phyloP scores from a whole-genome alignment of 257 asterid species.

The Leptodermis oblonga region DNA sequence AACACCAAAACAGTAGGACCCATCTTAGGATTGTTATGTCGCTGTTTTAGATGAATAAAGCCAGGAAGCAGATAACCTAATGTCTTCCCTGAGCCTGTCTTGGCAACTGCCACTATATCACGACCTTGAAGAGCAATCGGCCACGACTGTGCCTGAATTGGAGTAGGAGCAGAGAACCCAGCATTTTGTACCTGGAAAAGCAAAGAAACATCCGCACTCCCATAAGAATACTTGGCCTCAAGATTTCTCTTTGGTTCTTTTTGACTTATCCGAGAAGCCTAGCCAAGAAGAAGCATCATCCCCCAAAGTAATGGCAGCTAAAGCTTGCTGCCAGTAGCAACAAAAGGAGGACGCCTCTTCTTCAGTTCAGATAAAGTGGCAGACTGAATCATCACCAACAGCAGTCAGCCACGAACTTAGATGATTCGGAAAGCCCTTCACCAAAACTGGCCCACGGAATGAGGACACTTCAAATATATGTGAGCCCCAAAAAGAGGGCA shows the following conservation, averaged over 20 bases:
- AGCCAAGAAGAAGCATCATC: constrained; percentile 77
- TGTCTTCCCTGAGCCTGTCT: constrained; percentile 99
- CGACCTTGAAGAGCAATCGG: constrained; percentile 90
- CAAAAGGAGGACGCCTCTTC: constrained; percentile 83
- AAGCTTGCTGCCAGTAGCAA: constrained; percentile 73
- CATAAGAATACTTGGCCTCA: constrained; percentile 41
- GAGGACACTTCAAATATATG: constrained; percentile 79
- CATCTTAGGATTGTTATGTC: constrained; percentile 56
- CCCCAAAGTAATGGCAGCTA: constrained; percentile 53
- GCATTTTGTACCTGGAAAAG: constrained; percentile 78
- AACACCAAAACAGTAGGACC: constrained; percentile 96
- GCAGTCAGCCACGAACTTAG: constrained; percentile 71
- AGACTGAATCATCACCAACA: constrained; percentile 70
- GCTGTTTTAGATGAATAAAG: constrained; percentile 68
- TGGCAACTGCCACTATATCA: constrained; percentile 97
- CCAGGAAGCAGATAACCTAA: constrained; percentile 94
- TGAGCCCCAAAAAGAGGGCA: constrained; percentile 59
- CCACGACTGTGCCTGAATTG: constrained; percentile 99
- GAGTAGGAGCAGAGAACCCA: constrained; percentile 97
- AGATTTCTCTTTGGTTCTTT: constrained; percentile 32
- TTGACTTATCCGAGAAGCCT: constrained; percentile 49
- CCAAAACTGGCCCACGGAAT: constrained; percentile 61
- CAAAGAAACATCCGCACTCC: constrained; percentile 33
- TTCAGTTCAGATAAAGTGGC: constrained; percentile 68
- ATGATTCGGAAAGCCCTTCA: constrained; percentile 84